Evolutionary conservation across 306 rosid genomes (phyloP).

Genomic region (Herpetospermum pedunculosum): DNA sequence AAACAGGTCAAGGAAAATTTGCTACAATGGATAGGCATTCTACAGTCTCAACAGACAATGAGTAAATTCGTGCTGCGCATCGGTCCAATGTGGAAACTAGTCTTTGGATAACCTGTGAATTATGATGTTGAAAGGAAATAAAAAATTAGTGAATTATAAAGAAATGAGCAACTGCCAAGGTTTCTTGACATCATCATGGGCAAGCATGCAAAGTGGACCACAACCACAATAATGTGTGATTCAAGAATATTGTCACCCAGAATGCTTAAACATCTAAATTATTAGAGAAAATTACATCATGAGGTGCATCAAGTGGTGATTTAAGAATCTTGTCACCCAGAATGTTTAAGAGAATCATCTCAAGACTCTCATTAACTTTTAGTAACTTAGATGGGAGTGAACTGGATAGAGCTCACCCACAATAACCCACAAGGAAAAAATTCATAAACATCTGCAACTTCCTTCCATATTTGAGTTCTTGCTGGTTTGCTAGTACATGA

Average conservation of each 20-base stretch:
- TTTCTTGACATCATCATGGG: too few species aligned
- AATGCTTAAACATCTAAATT: too few species aligned
- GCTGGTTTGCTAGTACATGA: constrained; percentile 50
- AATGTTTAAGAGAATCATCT: constrained; percentile 56
- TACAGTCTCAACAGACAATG: constrained; percentile 86
- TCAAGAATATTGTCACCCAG: too few species aligned
- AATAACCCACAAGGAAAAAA: constrained; percentile 88
- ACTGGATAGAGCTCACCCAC: constrained; percentile 88
- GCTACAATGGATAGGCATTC: constrained; percentile 92
- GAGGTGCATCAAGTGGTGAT: constrained; percentile 62
- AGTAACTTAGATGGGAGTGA: constrained; percentile 52
- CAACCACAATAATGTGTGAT: too few species aligned
- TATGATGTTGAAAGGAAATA: constrained; percentile 16
- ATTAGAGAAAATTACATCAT: constrained; percentile 57
- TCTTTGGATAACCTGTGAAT: constrained; percentile 51
- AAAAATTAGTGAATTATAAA: not conserved
- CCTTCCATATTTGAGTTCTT: constrained; percentile 83
- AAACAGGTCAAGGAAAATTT: constrained; percentile 86
- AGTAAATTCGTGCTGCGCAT: constrained; percentile 89
- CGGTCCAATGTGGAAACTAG: constrained; percentile 82
- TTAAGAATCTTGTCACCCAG: constrained; percentile 80
- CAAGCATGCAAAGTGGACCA: too few species aligned
- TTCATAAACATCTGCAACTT: constrained; percentile 88
- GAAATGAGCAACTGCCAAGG: not conserved
- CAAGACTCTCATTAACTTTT: constrained; percentile 75